phyloP scores from a whole-genome alignment of 2,329 filamentous ascomycete species.

The Madurella fahalii region DNA sequence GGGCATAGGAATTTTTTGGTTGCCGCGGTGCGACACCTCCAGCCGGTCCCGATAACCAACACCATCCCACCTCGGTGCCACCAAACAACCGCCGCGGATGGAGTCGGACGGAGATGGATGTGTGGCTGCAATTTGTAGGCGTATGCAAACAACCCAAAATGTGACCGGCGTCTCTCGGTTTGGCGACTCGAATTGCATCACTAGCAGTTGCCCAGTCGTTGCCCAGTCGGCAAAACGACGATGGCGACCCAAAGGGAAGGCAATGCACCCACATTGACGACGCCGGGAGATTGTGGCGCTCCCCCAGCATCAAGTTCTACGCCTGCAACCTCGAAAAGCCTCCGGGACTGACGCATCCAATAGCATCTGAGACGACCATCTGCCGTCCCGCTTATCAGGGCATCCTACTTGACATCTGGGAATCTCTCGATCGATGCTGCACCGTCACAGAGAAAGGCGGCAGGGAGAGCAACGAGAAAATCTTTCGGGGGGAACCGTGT shows the following conservation, averaged over 20 bases:
- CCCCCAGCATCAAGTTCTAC: background rate
- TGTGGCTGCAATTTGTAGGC: background rate
- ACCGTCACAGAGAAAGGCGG: background rate
- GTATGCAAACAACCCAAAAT: background rate
- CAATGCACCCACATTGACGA: too few species aligned
- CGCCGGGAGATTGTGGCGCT: background rate
- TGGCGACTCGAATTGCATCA: background rate
- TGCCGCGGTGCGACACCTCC: conserved; percentile 10
- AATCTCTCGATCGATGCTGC: conserved; percentile 7
- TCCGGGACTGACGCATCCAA: background rate
- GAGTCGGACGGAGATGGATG: background rate
- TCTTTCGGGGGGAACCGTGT: background rate
- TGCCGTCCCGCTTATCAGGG: background rate
- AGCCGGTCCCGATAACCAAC: background rate
- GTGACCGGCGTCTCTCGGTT: background rate
- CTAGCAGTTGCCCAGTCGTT: background rate
- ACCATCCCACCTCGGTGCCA: background rate
- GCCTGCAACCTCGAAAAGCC: background rate
- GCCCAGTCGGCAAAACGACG: too few species aligned
- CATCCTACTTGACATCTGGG: conserved; percentile 1
- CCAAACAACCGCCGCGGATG: background rate
- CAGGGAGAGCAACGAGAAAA: conserved; percentile 1
- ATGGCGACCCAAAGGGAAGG: too few species aligned
- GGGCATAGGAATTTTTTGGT: background rate
- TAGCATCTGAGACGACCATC: background rate